Evolutionary conservation across 1,284 basidiomycete species (phyloP), one percentile per base, ranked within the genome.

Genomic region (Tetrapyrgos nigripes): DNA sequence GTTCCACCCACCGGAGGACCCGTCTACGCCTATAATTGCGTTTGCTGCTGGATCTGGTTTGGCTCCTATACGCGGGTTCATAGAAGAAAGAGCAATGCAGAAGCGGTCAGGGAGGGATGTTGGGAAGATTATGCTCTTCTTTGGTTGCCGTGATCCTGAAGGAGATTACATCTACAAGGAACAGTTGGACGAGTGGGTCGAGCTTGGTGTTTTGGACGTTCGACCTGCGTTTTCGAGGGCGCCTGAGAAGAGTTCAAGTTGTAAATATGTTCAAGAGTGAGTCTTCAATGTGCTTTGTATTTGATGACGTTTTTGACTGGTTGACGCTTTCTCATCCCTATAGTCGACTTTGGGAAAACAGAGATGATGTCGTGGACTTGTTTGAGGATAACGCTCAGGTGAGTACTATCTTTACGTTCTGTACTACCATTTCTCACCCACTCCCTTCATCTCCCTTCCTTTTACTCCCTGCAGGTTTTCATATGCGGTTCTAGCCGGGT

Each of bases 61-160:
- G 23, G 79, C 83, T 6, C 83, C 83, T 1, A 82, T 85, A 77
- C 75, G 81, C 44, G 82, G 81, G 1, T 85, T 85, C 71, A 72
- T 85, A 40, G 55, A 61, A 50, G 83, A 84, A 64, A 78, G 82
- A 17, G 81, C 81, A 17, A 68, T 75, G 59, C 81, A 83, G 69
- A 78, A 76, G 66, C 66, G 70, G 49, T 76, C 79, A 5, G 82
- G 82, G 0, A 70, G 81, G 17, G 71, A 76, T 19, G 76, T 83
- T 11, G 80, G 76, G 24, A 70, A 72, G 55, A 75, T 73, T 28
- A 64, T 83, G 29, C 68, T 84, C 46, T 84, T 83, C 76, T 83
- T 82, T 60, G 83, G 83, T 14, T 83, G 81, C 62, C 72, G 80
- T 13, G 68, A 72, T 14, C 77, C 79, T 1, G 66, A 73, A 4